A percentile compares a stretch with the other conserved stretches of the same genome.
These are phyloP conservation scores for Raffaelea deltoideospora DNA, from an alignment of 2,329 filamentous ascomycete species.

Conservation along the genomic window DNA sequence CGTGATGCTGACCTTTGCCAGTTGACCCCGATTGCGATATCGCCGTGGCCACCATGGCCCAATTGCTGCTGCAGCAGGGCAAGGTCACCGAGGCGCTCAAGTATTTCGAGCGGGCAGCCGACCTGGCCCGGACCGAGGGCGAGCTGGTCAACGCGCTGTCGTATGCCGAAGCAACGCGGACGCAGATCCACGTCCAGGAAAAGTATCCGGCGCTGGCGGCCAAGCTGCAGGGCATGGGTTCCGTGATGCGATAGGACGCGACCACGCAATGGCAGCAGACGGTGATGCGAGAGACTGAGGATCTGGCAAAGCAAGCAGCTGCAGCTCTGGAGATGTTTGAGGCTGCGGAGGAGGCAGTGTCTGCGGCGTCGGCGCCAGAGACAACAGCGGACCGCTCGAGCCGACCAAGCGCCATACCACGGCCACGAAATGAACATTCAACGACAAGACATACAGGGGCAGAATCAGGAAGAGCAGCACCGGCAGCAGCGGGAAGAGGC, in stretches of 20 bases:
- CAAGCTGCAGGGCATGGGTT: conserved; percentile 46
- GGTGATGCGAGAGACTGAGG: too few relatives aligned
- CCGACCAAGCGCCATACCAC: too few relatives aligned
- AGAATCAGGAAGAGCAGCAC: too few relatives aligned
- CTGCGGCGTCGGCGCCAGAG: too few relatives aligned
- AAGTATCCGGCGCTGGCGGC: conserved; percentile 69
- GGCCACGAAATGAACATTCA: too few relatives aligned
- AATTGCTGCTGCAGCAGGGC: conserved; percentile 91
- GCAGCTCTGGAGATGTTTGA: not conserved
- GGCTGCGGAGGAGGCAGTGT: too few relatives aligned
- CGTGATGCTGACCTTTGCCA: too few relatives aligned
- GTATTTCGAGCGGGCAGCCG: conserved; percentile 93
- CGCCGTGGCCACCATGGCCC: conserved; percentile 95
- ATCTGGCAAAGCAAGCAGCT: too few relatives aligned
- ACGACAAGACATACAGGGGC: too few relatives aligned
- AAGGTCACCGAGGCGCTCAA: conserved; percentile 89
- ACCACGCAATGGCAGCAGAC: too few relatives aligned
- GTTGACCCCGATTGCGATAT: conserved; percentile 98
- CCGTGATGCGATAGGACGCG: conserved; percentile 15
- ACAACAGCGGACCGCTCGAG: too few relatives aligned
- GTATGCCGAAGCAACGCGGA: conserved; percentile 92
- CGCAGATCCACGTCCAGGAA: conserved; percentile 82
- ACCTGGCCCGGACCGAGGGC: conserved; percentile 83
- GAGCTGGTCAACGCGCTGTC: conserved; percentile 94
- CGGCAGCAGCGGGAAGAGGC: too few relatives aligned